Evolutionary conservation across 2,329 filamentous ascomycete genomes (phyloP).

Genomic region (Beauveria asiatica): DNA sequence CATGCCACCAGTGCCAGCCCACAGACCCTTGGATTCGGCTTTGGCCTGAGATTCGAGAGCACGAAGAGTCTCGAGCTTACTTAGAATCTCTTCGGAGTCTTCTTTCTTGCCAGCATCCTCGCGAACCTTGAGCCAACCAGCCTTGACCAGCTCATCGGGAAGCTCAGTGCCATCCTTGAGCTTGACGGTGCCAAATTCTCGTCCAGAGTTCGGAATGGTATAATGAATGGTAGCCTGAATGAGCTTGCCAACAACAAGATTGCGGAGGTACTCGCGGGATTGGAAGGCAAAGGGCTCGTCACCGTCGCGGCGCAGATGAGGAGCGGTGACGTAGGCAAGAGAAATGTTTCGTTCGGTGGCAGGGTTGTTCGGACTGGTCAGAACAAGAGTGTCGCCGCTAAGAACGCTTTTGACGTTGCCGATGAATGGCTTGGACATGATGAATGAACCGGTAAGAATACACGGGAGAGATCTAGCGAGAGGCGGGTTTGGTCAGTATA

Average conservation of each 20-base stretch:
- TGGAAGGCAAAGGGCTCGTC: conserved; percentile 91
- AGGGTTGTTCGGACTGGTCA: conserved; percentile 74
- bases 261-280: conserved; percentile 86
- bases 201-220: conserved; percentile 72
- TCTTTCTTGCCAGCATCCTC: conserved; percentile 92
- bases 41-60: conserved; percentile 70
- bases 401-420: conserved; percentile 87
- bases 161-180: conserved; percentile 68
- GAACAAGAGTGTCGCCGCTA: conserved; percentile 84
- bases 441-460: conserved; percentile 19
- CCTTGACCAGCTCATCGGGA: conserved; percentile 75
- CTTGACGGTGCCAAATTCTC: conserved; percentile 78
- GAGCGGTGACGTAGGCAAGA: conserved; percentile 85
- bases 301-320: conserved; percentile 76
- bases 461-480: conserved; percentile 11
- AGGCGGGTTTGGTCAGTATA: background rate
- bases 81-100: conserved; percentile 65
- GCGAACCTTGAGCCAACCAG: conserved; percentile 86
- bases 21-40: conserved; percentile 71
- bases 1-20: conserved; percentile 55
- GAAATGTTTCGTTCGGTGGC: conserved; percentile 78
- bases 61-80: conserved; percentile 70
- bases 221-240: conserved; percentile 82
- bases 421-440: conserved; percentile 47
- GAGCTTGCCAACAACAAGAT: conserved; percentile 74